Evolutionary conservation across 2,329 filamentous ascomycete species (phyloP).

Genomic region (Hymenotorrendiella dingleyae): DNA sequence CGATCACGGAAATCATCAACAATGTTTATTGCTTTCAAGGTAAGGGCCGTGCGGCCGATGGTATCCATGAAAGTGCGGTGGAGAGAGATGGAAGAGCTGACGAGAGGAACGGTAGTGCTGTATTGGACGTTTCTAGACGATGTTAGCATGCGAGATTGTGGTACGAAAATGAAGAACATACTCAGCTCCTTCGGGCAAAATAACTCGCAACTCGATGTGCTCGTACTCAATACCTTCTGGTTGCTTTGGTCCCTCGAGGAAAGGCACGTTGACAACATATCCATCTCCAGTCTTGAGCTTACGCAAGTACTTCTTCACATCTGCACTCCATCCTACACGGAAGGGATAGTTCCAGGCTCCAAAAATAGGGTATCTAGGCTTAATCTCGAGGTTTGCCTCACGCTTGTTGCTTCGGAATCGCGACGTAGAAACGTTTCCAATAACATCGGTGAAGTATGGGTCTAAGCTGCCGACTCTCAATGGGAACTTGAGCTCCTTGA

Average conservation of each 20-base stretch:
- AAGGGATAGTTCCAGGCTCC: constrained; percentile 99
- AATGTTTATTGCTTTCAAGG: constrained; percentile 75
- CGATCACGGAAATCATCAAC: constrained; percentile 86
- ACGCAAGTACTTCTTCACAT: constrained; percentile 71
- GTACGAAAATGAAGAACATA: constrained; percentile 47
- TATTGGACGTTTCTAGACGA: constrained; percentile 68
- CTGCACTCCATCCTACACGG: constrained; percentile 90
- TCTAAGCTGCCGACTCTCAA: constrained; percentile 75
- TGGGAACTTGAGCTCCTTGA: constrained; percentile 77
- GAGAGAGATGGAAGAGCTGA: constrained; percentile 51
- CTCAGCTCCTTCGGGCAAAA: constrained; percentile 87
- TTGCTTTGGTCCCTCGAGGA: constrained; percentile 87
- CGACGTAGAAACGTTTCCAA: constrained; percentile 95
- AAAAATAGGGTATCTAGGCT: constrained; percentile 93
- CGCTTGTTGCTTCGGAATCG: constrained; percentile 72
- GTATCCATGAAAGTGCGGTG: constrained; percentile 94
- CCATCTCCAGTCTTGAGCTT: constrained; percentile 53
- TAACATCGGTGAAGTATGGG: constrained; percentile 91
- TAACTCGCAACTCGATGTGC: constrained; percentile 69
- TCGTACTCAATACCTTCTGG: constrained; percentile 82
- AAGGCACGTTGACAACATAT: constrained; percentile 86
- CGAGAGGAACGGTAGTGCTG: constrained; percentile 66
- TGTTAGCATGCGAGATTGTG: constrained; percentile 38
- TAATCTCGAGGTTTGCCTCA: constrained; percentile 80
- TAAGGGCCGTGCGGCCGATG: constrained; percentile 75